Conservation (phyloP, 164 flowering plant genomes). For the Chimonanthus salicifolius region DNA sequence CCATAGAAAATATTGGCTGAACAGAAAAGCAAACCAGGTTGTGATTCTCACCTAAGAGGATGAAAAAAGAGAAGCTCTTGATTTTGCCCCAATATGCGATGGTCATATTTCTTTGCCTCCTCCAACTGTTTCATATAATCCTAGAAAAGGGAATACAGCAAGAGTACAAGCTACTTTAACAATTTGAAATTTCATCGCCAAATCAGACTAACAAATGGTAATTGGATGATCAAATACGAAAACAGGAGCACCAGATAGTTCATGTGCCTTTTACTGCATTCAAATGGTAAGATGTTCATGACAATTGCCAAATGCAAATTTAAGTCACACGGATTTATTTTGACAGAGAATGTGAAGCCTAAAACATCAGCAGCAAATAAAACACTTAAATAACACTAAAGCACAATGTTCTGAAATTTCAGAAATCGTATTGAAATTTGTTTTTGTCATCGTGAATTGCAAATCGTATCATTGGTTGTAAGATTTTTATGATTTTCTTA, state of each 20-base stretch:
- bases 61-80: conserved; percentile 98
- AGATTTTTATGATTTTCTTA: too few species aligned
- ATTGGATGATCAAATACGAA: neutral
- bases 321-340: too few species aligned
- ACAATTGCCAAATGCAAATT: neutral
- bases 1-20: neutral
- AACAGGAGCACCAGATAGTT: neutral
- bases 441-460: too few species aligned
- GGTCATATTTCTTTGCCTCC: conserved; percentile 96
- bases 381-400: too few species aligned
- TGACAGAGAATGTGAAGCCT: too few species aligned
- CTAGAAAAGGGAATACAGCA: conserved; percentile 32
- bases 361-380: too few species aligned
- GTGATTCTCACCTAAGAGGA: conserved; percentile 59
- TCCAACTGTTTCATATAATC: conserved; percentile 59
- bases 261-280: too few species aligned
- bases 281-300: neutral
- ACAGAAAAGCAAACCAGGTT: neutral
- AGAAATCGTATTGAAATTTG: too few species aligned
- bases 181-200: neutral
- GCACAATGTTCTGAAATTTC: too few species aligned
- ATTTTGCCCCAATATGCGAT: conserved; percentile 68
- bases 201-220: neutral
- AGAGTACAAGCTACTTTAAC: neutral
- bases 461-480: too few species aligned